Conservation (phyloP, 441 rosid species). For the Erodium moschatum region DNA sequence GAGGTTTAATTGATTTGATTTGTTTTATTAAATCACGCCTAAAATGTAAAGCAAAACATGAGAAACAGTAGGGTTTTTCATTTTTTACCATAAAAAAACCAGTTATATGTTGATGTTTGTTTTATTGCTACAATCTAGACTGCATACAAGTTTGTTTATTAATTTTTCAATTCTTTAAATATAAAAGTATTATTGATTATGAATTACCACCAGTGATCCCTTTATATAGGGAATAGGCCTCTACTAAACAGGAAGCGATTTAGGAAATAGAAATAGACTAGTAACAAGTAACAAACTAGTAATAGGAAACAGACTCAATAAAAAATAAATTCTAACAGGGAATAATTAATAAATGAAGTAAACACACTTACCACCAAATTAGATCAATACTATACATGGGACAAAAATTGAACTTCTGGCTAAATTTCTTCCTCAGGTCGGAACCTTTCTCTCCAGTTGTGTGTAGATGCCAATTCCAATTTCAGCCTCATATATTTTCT, state of each 20-base stretch:
- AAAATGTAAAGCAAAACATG: background rate
- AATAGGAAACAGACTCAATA: too few relatives aligned
- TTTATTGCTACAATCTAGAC: background rate
- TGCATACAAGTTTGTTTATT: background rate
- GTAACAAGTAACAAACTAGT: too few relatives aligned
- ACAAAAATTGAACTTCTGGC: background rate
- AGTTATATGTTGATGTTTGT: background rate
- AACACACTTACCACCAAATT: background rate
- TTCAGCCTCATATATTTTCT: background rate
- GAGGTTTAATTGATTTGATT: background rate
- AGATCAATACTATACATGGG: background rate
- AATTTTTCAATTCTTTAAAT: background rate
- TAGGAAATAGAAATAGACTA: too few relatives aligned
- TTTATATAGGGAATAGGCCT: too few relatives aligned
- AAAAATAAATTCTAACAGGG: too few relatives aligned
- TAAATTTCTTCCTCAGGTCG: background rate
- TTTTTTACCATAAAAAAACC: too few relatives aligned
- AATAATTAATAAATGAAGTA: background rate
- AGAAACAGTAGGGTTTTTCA: background rate
- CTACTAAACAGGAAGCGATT: too few relatives aligned
- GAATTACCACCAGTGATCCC: too few relatives aligned
- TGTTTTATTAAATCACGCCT: background rate
- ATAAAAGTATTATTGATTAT: too few relatives aligned
- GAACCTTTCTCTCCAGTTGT: background rate
- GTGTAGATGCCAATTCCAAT: slow-evolving; percentile 1